Evolutionary conservation across 257 asterid genomes (phyloP), one percentile per base, ranked within the genome.

Genomic region (Jacaranda mimosifolia): DNA sequence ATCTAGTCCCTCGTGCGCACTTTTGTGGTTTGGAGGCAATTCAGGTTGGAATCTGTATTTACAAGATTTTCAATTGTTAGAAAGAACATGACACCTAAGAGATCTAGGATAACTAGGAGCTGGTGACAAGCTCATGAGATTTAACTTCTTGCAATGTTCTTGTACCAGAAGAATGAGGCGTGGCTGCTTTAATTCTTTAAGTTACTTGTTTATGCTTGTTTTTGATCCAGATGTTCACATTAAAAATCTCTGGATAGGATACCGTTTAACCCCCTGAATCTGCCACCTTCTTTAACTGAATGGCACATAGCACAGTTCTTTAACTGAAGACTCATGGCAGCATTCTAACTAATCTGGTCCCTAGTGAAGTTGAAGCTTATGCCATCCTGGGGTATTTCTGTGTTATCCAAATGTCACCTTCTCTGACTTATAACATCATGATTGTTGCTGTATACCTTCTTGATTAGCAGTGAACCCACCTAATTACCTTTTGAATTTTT

Each of bases 331-430:
- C 52, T 32, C 39, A n/a, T 52, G 40, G n/a, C 15, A 5, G 55
- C 52, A 39, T 3, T 12, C 32, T 26, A 26, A 2, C 21, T 56
- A n/a, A 57, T 12, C 68, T 72, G 10, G 66, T 72, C 17, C 62
- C 19, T 72, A 18, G 21, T 38, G 67, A 57, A 72, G 19, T 57
- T 55, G 59, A 40, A 42, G 40, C 53, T 72, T 19, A 14, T 66
- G 36, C n/a, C 38, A 9, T 45, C 7, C 17, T 17, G n/a, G 72
- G 9, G 49, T 17, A 36, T 15, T 8, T 67, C 4, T 67, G 40
- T 45, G 7, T 43, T 3, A 9, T 45, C 12, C 46, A 21, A 12
- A 0, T 4, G 17, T 11, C 9, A 9, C 67, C 9, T 35, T 12
- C 12, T 18, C 63, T 19, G 38, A 9, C n/a, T 18, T 57, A 21